phyloP scores from a whole-genome alignment of 345 rosid genomes.

The Populus ilicifolia region DNA sequence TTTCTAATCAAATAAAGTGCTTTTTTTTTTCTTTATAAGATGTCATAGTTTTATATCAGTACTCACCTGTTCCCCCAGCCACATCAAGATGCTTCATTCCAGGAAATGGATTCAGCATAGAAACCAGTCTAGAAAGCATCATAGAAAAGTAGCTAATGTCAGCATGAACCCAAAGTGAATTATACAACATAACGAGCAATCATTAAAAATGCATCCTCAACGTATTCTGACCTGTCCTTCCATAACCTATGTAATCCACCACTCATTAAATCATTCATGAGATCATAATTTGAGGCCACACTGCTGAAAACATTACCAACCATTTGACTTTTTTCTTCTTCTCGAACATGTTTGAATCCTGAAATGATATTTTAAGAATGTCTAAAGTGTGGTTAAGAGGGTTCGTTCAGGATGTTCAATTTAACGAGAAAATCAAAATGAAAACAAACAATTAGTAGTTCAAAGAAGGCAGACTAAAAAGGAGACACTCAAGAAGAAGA shows the following conservation, averaged over 20 bases:
- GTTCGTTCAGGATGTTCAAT: neutral
- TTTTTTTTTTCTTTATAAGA: neutral
- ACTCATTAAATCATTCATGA: constrained; percentile 97
- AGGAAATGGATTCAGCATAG: constrained; percentile 74
- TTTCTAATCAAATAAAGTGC: too few relatives aligned
- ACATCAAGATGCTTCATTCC: constrained; percentile 99
- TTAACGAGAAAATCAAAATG: neutral
- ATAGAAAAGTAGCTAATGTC: constrained; percentile 5
- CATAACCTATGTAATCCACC: constrained; percentile 86
- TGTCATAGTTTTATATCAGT: neutral
- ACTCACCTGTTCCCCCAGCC: constrained; percentile 90
- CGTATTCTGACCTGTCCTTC: constrained; percentile 74
- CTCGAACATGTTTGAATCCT: constrained; percentile 86
- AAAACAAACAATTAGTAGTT: neutral
- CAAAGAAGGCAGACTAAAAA: neutral
- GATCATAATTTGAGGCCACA: constrained; percentile 89
- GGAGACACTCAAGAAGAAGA: neutral
- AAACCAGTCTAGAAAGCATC: constrained; percentile 58
- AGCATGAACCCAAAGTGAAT: constrained; percentile 4
- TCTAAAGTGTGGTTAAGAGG: neutral
- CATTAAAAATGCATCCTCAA: neutral
- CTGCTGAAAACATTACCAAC: constrained; percentile 83
- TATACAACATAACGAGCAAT: constrained; percentile 1
- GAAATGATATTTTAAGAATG: constrained; percentile 13
- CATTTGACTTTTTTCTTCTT: constrained; percentile 80